Evolutionary conservation across 192 early-diverging fungal species (phyloP).

Genomic region (Diversispora eburnea): DNA sequence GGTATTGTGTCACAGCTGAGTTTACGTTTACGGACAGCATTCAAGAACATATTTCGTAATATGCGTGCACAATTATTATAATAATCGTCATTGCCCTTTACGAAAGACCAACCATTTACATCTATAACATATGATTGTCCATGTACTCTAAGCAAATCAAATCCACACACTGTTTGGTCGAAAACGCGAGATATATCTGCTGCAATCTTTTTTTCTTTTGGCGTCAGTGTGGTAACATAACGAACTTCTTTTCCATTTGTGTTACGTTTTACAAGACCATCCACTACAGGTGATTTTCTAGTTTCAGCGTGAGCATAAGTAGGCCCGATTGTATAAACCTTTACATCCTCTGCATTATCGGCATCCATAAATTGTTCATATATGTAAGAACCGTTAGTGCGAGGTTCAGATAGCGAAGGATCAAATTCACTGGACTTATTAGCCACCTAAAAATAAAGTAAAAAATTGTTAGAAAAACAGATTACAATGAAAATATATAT

Average conservation of each 20-base stretch:
- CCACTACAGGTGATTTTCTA: slow-evolving; percentile 89
- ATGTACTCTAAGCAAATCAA: slow-evolving; percentile 83
- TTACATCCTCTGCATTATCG: slow-evolving; percentile 95
- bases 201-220: slow-evolving; percentile 77
- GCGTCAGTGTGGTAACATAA: slow-evolving; percentile 79
- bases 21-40: slow-evolving; percentile 58
- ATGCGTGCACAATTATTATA: slow-evolving; percentile 81
- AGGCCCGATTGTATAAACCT: slow-evolving; percentile 92
- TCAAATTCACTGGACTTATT: slow-evolving; percentile 95
- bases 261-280: slow-evolving; percentile 92
- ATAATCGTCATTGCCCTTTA: slow-evolving; percentile 93
- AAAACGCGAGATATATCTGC: slow-evolving; percentile 71
- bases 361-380: slow-evolving; percentile 95
- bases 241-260: slow-evolving; percentile 97
- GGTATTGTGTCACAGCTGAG: slow-evolving; percentile 49
- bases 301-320: slow-evolving; percentile 93
- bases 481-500: neutral
- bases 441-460: slow-evolving; percentile 54
- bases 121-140: slow-evolving; percentile 92
- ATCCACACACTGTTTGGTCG: slow-evolving; percentile 93
- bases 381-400: slow-evolving; percentile 78
- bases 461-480: neutral
- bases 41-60: slow-evolving; percentile 73
- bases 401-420: slow-evolving; percentile 59
- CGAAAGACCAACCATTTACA: slow-evolving; percentile 99